Evolutionary conservation across 2,329 filamentous ascomycete genomes (phyloP).

Genomic region (Colletotrichum graminicola): DNA sequence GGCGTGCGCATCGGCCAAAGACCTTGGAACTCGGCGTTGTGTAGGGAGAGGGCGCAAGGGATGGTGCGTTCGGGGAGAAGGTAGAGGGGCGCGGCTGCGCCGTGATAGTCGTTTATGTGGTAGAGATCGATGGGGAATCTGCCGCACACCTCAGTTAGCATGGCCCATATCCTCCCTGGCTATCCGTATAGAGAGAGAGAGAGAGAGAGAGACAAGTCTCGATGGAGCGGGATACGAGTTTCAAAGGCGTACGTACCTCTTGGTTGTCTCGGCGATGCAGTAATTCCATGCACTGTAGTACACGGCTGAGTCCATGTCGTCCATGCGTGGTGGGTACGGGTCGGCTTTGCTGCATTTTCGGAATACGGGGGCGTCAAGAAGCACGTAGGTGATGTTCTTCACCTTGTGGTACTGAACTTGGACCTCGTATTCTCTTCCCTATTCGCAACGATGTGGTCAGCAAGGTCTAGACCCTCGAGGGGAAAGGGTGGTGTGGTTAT

Average conservation of each 20-base stretch:
- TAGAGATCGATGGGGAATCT: slow-evolving; percentile 74
- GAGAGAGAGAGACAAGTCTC: background rate
- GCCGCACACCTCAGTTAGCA: slow-evolving; percentile 53
- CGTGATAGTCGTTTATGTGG: slow-evolving; percentile 76
- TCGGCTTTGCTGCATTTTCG: slow-evolving; percentile 71
- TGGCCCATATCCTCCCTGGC: background rate
- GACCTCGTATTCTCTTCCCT: slow-evolving; percentile 67
- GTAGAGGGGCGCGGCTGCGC: slow-evolving; percentile 72
- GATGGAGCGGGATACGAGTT: background rate
- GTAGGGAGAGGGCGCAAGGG: slow-evolving; percentile 57
- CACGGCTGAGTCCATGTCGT: slow-evolving; percentile 75
- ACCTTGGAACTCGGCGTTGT: background rate
- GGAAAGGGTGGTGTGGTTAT: background rate
- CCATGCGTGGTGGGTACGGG: slow-evolving; percentile 76
- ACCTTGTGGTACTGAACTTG: slow-evolving; percentile 73
- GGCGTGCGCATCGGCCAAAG: slow-evolving; percentile 75
- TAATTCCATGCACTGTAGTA: slow-evolving; percentile 77
- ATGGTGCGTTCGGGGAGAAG: slow-evolving; percentile 69
- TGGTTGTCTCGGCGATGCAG: slow-evolving; percentile 70
- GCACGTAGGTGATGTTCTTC: slow-evolving; percentile 76
- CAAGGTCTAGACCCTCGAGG: background rate
- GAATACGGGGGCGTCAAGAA: slow-evolving; percentile 76
- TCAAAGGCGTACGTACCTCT: background rate
- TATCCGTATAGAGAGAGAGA: background rate
- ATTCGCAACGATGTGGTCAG: background rate